Evolutionary conservation across 805 yeast genomes (phyloP).

Genomic region (Candida multigemmis): DNA sequence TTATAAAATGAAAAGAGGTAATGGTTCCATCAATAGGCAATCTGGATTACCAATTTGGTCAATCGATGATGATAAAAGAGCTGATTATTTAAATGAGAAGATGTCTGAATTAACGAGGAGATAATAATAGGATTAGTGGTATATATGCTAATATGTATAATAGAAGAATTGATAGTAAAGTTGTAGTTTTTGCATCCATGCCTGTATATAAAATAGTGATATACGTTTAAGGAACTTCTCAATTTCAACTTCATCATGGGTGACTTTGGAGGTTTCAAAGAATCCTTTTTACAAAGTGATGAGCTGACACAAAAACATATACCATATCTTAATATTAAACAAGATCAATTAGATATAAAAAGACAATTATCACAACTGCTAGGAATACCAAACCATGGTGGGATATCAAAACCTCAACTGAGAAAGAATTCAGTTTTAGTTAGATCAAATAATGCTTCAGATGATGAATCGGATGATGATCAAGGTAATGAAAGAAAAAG

Average conservation of each 20-base stretch:
- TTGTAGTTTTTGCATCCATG: too few species aligned
- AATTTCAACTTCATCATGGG: too few species aligned
- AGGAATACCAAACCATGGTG: constrained; percentile 9
- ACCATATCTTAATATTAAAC: constrained; percentile 21
- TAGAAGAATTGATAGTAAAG: too few species aligned
- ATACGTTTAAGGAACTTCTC: too few species aligned
- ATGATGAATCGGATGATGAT: constrained; percentile 19
- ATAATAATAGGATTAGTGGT: too few species aligned
- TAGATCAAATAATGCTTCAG: constrained; percentile 11
- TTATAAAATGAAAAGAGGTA: constrained; percentile 22
- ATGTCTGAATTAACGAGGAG: too few species aligned
- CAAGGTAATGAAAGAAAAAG: constrained; percentile 33
- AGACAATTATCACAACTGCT: constrained; percentile 32
- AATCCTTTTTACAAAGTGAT: constrained; percentile 2
- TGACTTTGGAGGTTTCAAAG: constrained; percentile 3
- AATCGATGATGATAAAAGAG: constrained; percentile 25
- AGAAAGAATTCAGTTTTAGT: constrained; percentile 23
- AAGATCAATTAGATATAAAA: constrained; percentile 24
- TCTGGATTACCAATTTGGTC: constrained; percentile 25
- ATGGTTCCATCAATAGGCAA: constrained; percentile 9
- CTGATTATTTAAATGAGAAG: too few species aligned
- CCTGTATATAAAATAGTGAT: too few species aligned
- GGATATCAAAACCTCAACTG: constrained; percentile 26
- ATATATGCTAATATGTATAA: too few species aligned
- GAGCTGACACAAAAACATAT: too few species aligned